Evolutionary conservation across 2,329 filamentous ascomycete genomes (phyloP).

Genomic region (Cercospora sojina): DNA sequence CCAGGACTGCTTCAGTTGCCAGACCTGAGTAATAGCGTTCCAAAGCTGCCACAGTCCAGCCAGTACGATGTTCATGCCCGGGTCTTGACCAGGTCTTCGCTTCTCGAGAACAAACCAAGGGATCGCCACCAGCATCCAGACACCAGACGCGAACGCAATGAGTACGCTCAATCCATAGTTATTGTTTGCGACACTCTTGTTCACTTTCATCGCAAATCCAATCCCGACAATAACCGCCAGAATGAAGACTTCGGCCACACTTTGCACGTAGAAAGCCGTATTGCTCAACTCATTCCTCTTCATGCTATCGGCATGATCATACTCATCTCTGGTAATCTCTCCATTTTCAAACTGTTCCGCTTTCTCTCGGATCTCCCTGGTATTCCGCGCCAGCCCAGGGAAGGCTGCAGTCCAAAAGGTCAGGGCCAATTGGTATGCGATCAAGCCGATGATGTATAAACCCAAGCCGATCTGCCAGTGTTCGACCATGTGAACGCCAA

Average conservation of each 20-base stretch:
- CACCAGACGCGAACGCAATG: conserved; percentile 63
- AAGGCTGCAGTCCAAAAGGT: conserved; percentile 70
- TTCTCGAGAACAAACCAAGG: conserved; percentile 69
- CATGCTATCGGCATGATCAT: conserved; percentile 61
- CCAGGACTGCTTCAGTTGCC: conserved; percentile 64
- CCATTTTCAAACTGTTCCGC: conserved; percentile 53
- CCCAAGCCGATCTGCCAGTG: conserved; percentile 62
- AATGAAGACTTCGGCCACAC: conserved; percentile 61
- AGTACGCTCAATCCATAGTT: conserved; percentile 66
- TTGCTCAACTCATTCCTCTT: conserved; percentile 65
- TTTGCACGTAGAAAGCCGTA: conserved; percentile 63
- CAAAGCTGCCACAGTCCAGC: conserved; percentile 63
- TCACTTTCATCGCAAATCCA: conserved; percentile 61
- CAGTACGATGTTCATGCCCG: conserved; percentile 53
- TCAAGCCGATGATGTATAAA: conserved; percentile 65
- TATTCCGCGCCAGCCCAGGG: conserved; percentile 58
- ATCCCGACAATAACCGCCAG: conserved; percentile 65
- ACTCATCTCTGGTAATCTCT: conserved; percentile 57
- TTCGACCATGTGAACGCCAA: conserved; percentile 60
- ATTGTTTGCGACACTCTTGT: conserved; percentile 59
- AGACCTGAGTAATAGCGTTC: conserved; percentile 59
- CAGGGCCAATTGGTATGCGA: conserved; percentile 65
- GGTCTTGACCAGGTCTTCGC: conserved; percentile 58
- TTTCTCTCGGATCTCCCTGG: conserved; percentile 50
- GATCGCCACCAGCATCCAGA: conserved; percentile 63